These are phyloP conservation scores for Trichosporon sp. DNA, from an alignment of 1,284 basidiomycete species.

Conservation along the genomic window DNA sequence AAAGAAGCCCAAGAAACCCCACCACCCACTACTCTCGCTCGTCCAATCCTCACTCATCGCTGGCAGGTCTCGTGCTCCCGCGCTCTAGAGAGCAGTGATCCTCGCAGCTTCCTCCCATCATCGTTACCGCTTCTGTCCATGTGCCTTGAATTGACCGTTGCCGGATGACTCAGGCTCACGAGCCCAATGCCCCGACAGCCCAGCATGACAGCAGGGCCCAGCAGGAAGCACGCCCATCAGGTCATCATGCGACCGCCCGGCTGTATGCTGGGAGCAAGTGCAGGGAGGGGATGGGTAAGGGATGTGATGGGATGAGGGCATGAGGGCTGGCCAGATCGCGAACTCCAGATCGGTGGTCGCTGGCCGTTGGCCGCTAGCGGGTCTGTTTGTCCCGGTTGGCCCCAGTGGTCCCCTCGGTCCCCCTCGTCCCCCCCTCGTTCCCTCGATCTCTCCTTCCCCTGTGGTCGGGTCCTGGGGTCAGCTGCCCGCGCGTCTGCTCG, in stretches of 20 bases:
- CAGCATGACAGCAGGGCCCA: not conserved
- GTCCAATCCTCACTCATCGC: not conserved
- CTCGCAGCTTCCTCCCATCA: not conserved
- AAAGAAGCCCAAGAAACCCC: not conserved
- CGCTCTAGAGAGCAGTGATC: too few relatives aligned
- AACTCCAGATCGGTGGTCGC: not conserved
- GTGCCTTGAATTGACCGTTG: conserved; percentile 3
- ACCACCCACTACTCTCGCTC: not conserved
- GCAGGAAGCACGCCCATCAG: not conserved
- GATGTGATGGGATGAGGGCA: too few relatives aligned
- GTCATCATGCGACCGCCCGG: not conserved
- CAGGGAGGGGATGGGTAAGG: too few relatives aligned
- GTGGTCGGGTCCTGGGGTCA: not conserved
- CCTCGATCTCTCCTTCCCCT: not conserved
- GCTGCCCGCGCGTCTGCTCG: not conserved
- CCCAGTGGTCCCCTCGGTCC: not conserved
- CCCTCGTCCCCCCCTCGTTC: not conserved
- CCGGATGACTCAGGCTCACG: not conserved
- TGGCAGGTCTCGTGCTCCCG: not conserved
- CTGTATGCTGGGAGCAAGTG: too few relatives aligned
- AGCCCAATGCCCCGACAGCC: not conserved
- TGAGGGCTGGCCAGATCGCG: not conserved
- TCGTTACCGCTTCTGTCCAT: conserved; percentile 1
- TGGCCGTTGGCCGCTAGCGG: not conserved
- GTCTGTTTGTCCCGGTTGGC: conserved; percentile 1